Base-by-base conservation (phyloP, 2,329 filamentous ascomycete genomes). In the Nemania bipapillata region DNA sequence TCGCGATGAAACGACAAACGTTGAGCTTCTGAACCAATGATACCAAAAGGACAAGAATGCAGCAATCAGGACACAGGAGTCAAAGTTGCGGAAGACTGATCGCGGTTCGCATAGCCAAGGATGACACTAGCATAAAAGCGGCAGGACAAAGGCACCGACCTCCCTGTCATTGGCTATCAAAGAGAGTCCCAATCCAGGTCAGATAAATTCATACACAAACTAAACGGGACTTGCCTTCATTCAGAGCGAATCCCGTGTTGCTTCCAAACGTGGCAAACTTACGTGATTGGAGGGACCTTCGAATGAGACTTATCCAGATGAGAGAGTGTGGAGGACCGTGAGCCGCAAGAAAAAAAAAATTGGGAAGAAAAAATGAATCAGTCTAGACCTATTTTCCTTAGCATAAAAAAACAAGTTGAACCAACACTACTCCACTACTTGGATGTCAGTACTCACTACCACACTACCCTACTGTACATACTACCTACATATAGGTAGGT, bases 121-220 rank as follows among this genome's bases (percentile, higher is more conserved):
- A 59, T 3, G 26, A 53, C 65, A 42, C 68, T 70, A 70, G 62
- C 42, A 53, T 53, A 55, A 65, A 70, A 68, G 53, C 63, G 69
- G 69, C 55, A 71, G 69, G 66, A 69, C 53, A 59, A 64, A 66
- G 15, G 9, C 6, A 6, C 26, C 52, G 12, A 42, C 24, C 28
- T 55, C 32, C n/a, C 8, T 60, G 45, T 45, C 26, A 69, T 71
- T 71, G 69, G 66, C 40, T 28, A 32, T 26, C 50, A 5, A 58
- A 50, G 37, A 28, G 30, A 20, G 53, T 59, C 22, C 40, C 58
- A 57, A 60, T 60, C 63, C 58, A 35, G 66, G 37, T 68, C 61
- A 64, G 61, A 30, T 53, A 37, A 40, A n/a, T 20, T 28, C 47
- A 26, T n/a, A 28, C 50, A 35, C 53, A 49, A 56, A 58, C 49